Percentiles rank a stretch among this genome's conserved stretches.
phyloP scores from a whole-genome alignment of 208 protist species.

The Acanthamoeba rhysodes region DNA sequence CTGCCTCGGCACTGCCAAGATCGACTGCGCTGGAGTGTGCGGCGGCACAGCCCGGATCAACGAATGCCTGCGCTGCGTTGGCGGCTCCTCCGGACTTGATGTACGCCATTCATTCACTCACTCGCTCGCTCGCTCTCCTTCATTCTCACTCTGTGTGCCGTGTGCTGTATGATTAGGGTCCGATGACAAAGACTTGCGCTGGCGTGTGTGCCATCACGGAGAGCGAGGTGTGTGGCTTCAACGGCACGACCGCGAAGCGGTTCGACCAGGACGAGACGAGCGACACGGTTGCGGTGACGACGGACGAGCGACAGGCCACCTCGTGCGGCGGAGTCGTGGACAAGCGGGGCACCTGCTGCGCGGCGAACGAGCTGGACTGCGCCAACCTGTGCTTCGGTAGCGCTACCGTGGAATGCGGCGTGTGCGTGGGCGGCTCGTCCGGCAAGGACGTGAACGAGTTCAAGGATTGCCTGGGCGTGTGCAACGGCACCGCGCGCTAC shows the following conservation, averaged over 20 bases:
- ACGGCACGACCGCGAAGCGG: neutral
- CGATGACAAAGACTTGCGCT: conserved; percentile 22
- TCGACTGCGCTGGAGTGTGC: conserved; percentile 47
- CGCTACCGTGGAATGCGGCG: neutral
- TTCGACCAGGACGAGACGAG: neutral
- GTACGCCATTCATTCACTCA: neutral
- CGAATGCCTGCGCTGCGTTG: neutral
- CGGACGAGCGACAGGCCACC: neutral
- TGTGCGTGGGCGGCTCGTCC: conserved; percentile 49
- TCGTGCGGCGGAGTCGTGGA: neutral
- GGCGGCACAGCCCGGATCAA: neutral
- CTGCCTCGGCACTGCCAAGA: neutral
- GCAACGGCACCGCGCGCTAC: conserved; percentile 55
- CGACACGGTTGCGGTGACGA: neutral
- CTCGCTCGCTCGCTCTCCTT: too few relatives aligned
- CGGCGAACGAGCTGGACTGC: neutral
- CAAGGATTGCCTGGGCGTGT: conserved; percentile 20
- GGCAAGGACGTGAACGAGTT: neutral
- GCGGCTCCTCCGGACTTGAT: conserved; percentile 23
- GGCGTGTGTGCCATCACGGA: neutral
- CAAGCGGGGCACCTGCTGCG: conserved; percentile 42
- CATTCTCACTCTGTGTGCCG: too few relatives aligned
- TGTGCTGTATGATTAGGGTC: neutral
- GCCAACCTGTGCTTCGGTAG: conserved; percentile 1
- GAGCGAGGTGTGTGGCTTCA: neutral